Conservation (phyloP, 805 yeast genomes). For the Sugiyamaella mastotermitis region DNA sequence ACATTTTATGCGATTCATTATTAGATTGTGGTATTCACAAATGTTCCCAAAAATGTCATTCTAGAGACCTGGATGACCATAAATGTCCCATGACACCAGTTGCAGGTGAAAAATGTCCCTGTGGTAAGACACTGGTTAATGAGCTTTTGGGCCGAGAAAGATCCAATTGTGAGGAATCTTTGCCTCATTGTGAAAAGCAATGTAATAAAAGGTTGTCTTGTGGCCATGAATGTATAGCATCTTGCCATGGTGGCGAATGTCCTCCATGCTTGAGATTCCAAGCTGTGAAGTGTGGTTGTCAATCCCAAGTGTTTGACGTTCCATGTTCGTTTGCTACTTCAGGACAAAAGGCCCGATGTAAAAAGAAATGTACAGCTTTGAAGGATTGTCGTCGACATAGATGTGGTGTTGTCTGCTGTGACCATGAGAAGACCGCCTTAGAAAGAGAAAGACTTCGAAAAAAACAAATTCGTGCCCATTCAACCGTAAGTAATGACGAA, state of each 20-base stretch:
- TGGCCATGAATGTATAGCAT: conserved; percentile 63
- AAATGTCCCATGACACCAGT: conserved; percentile 63
- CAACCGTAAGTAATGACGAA: conserved; percentile 43
- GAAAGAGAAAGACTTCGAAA: conserved; percentile 45
- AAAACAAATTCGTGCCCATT: conserved; percentile 40
- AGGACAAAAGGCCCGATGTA: conserved; percentile 56
- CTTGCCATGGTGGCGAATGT: conserved; percentile 77
- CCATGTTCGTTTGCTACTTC: conserved; percentile 55
- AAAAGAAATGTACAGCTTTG: conserved; percentile 63
- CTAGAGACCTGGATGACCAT: conserved; percentile 35
- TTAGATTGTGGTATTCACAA: conserved; percentile 62
- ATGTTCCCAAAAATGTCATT: conserved; percentile 50
- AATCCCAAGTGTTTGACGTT: conserved; percentile 42
- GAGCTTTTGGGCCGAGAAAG: conserved; percentile 39
- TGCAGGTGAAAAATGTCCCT: conserved; percentile 59
- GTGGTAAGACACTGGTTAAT: conserved; percentile 58
- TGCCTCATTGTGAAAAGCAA: conserved; percentile 63
- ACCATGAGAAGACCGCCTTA: conserved; percentile 55
- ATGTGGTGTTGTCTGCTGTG: conserved; percentile 66
- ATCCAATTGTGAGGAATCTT: conserved; percentile 61
- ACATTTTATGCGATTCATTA: conserved; percentile 36
- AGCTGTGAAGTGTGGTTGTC: conserved; percentile 58
- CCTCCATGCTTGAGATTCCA: conserved; percentile 55
- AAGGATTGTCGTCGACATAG: conserved; percentile 78
- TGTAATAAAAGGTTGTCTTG: conserved; percentile 65